These are phyloP conservation scores for Protostelium mycophagum DNA, from an alignment of 78 protist species.

Conservation along the genomic window DNA sequence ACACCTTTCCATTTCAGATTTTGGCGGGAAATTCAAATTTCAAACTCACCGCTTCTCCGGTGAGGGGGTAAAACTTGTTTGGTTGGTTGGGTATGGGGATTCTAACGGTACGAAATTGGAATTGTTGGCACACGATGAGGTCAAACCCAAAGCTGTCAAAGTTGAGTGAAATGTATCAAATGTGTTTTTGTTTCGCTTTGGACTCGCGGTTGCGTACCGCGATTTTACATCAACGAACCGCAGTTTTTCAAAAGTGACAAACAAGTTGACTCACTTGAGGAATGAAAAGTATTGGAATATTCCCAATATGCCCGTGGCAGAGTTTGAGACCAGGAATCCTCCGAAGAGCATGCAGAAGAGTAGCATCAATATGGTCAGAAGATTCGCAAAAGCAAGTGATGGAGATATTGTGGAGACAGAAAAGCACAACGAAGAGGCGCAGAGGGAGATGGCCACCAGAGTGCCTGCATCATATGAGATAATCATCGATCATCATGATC, in stretches of 20 bases:
- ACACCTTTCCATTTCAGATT: conserved; percentile 35
- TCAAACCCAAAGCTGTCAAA: conserved; percentile 50
- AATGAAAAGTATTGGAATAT: not conserved
- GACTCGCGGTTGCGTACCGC: too few relatives aligned
- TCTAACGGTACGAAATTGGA: conserved; percentile 1
- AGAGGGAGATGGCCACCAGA: conserved; percentile 40
- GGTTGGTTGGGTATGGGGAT: conserved; percentile 30
- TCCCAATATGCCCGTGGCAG: conserved; percentile 7
- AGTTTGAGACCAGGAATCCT: conserved; percentile 60
- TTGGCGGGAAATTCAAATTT: too few relatives aligned
- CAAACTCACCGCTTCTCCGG: not conserved
- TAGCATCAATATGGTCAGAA: conserved; percentile 48
- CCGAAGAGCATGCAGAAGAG: conserved; percentile 54
- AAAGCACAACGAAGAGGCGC: conserved; percentile 69
- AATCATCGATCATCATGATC: too few relatives aligned
- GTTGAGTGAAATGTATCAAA: conserved; percentile 23
- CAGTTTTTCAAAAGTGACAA: too few relatives aligned
- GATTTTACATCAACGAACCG: too few relatives aligned
- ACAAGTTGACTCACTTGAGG: conserved; percentile 5
- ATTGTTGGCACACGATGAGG: conserved; percentile 45
- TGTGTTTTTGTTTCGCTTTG: too few relatives aligned
- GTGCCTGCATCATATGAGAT: too few relatives aligned
- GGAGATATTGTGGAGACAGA: conserved; percentile 54
- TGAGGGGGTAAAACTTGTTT: conserved; percentile 1
- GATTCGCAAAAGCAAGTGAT: conserved; percentile 49